Conservation (phyloP, 768 basidiomycete genomes). For the Crassisporium funariophilum region DNA sequence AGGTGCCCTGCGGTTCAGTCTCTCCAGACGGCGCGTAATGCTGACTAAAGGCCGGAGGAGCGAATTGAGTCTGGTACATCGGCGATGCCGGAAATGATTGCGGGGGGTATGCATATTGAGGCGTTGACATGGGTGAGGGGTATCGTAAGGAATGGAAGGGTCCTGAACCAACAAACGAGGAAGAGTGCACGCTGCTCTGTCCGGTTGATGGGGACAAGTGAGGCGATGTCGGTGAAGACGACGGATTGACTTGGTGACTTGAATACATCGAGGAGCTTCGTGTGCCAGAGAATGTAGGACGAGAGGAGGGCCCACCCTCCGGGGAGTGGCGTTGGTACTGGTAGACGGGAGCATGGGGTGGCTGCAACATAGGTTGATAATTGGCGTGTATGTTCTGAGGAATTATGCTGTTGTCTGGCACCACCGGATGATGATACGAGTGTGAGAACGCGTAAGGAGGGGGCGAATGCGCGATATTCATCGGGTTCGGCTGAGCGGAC, state of each 20-base stretch:
- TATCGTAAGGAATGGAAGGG: constrained; percentile 39
- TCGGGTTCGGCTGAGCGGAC: constrained; percentile 39
- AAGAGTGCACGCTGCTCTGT: constrained; percentile 26
- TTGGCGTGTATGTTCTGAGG: constrained; percentile 42
- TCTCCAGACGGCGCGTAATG: constrained; percentile 32
- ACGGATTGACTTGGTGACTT: constrained; percentile 24
- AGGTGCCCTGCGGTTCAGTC: constrained; percentile 47
- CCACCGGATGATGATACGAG: constrained; percentile 33
- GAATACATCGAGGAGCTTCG: constrained; percentile 28
- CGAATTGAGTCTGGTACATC: constrained; percentile 37
- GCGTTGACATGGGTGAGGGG: constrained; percentile 28
- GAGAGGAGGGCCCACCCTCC: constrained; percentile 31
- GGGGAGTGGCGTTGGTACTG: constrained; percentile 38
- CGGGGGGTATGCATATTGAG: constrained; percentile 39
- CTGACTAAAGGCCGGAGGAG: constrained; percentile 37
- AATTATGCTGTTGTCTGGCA: constrained; percentile 39
- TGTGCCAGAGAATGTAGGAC: constrained; percentile 24
- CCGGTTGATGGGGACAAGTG: constrained; percentile 21
- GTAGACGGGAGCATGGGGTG: constrained; percentile 39
- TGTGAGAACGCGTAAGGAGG: constrained; percentile 37
- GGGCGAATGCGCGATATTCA: constrained; percentile 38
- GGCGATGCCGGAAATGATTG: constrained; percentile 35
- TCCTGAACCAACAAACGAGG: constrained; percentile 26
- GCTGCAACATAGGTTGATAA: constrained; percentile 43
- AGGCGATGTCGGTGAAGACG: constrained; percentile 28